These are phyloP conservation scores for Ilyonectria sp. DNA, from an alignment of 2,329 filamentous ascomycete species.

Conservation along the genomic window DNA sequence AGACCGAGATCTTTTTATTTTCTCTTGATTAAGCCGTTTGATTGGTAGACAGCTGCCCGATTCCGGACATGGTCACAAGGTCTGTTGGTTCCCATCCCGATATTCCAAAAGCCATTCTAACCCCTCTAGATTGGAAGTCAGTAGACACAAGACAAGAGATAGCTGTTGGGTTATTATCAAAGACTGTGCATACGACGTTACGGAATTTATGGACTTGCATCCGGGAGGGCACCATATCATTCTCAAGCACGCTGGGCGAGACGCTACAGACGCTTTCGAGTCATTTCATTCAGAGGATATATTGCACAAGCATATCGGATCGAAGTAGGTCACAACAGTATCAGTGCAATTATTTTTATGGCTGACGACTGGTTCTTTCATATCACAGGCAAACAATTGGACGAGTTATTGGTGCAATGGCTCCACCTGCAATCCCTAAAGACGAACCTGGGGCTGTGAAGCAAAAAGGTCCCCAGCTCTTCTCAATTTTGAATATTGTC, in stretches of 20 bases:
- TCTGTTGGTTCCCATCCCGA: neutral
- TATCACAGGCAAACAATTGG: neutral
- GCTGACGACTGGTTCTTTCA: neutral
- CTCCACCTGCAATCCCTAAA: neutral
- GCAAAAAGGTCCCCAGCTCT: neutral
- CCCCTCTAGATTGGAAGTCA: constrained; percentile 1
- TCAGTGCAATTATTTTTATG: no score
- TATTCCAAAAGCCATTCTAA: no score
- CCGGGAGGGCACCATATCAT: constrained; percentile 9
- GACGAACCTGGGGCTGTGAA: neutral
- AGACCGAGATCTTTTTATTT: no score
- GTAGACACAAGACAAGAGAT: constrained; percentile 3
- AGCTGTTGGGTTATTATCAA: constrained; percentile 24
- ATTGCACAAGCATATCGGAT: constrained; percentile 4
- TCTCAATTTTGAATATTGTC: constrained; percentile 6
- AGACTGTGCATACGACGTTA: constrained; percentile 13
- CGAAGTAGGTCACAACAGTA: neutral
- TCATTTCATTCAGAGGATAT: constrained; percentile 8
- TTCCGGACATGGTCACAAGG: neutral
- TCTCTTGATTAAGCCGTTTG: no score
- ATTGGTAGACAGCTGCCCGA: no score
- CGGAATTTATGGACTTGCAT: constrained; percentile 11
- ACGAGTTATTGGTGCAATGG: neutral
- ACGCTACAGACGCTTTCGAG: constrained; percentile 18
- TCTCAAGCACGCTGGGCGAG: constrained; percentile 6